Evolutionary conservation across 2,329 filamentous ascomycete species (phyloP), one percentile per base, ranked within the genome.

Genomic region (Fusarium tupiense): DNA sequence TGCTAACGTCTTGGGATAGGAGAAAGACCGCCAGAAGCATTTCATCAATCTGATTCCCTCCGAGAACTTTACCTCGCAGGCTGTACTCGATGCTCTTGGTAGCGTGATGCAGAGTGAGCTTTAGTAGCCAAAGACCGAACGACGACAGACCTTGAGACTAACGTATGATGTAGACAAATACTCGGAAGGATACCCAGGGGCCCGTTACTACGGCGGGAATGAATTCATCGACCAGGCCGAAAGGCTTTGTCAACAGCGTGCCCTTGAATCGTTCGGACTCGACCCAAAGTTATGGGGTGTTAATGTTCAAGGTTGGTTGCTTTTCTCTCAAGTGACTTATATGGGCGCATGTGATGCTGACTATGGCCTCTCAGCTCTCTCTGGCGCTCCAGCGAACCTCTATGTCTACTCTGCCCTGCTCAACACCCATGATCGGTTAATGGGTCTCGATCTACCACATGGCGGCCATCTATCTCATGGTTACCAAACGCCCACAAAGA

Each of bases 11-110:
- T 26, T 35, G 17, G 17, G 56, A 17, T 41, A 98, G 94, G 96
- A 99, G 88, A 98, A 98, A 90, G 90, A 89, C 77, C 91, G 96
- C 77, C 96, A 99, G 84, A 97, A 98, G 85, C 95, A 98, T 84
- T 99, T 98, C 81, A 98, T 99, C 86, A 98, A 98, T 84, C 88
- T 98, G 66, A 98, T 98, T 76, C 95, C 95, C 26, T 98, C 95
- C 12, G 95, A 98, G 85, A 98, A 98, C 86, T 97, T 98, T 81
- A 98, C 95, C 33, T 97, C 95, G 13, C 94, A 97, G 83, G 94
- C 95, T 37, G 95, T 98, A 26, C 89, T 98, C 64, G 95, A 98
- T 87, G 94, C 95, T 40, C 87, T 98, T 69, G 95, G 95, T 75
- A 97, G 94, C 87, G 93, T 95, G 61, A 98, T 98, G 95, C 95